These are phyloP conservation scores for Pleurotus giganteus DNA, from an alignment of 768 basidiomycete species.

Conservation along the genomic window DNA sequence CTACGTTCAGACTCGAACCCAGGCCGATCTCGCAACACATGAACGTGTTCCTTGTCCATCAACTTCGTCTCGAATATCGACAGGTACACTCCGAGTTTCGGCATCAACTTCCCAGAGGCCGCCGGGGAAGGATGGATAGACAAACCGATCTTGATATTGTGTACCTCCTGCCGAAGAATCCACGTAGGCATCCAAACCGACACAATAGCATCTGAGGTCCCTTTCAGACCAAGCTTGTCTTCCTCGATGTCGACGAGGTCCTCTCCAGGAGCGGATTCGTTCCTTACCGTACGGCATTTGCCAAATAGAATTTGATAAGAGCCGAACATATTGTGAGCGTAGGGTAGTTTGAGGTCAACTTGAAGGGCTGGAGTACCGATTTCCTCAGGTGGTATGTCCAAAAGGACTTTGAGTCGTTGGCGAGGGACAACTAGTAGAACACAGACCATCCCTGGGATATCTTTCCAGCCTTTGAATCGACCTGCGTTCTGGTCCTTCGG, in stretches of 20 bases:
- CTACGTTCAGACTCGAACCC: constrained; percentile 11
- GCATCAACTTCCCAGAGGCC: constrained; percentile 10
- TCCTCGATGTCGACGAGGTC: constrained; percentile 25
- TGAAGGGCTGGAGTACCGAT: constrained; percentile 33
- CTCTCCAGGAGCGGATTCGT: constrained; percentile 4
- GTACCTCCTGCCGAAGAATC: constrained; percentile 24
- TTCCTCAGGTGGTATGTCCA: constrained; percentile 17
- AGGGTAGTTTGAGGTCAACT: constrained; percentile 25
- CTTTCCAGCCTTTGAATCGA: constrained; percentile 25
- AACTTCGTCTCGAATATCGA: constrained; percentile 26
- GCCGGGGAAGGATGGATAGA: constrained; percentile 23
- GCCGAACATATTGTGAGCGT: constrained; percentile 30
- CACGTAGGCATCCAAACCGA: constrained; percentile 33
- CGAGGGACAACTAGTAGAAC: constrained; percentile 35
- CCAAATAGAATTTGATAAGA: constrained; percentile 34
- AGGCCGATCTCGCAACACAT: constrained; percentile 28
- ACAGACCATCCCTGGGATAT: constrained; percentile 30
- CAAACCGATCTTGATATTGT: constrained; percentile 24
- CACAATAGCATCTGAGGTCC: constrained; percentile 31
- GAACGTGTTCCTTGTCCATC: constrained; percentile 26
- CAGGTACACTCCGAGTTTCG: constrained; percentile 24
- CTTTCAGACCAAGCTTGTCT: constrained; percentile 29
- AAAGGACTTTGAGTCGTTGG: constrained; percentile 23
- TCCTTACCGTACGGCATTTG: constrained; percentile 13
- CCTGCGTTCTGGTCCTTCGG: constrained; percentile 17